Percentiles rank a stretch among this genome's conserved stretches.
These are phyloP conservation scores for Coemansia sp. DNA, from an alignment of 192 early-diverging fungal genomes.

Conservation along the genomic window DNA sequence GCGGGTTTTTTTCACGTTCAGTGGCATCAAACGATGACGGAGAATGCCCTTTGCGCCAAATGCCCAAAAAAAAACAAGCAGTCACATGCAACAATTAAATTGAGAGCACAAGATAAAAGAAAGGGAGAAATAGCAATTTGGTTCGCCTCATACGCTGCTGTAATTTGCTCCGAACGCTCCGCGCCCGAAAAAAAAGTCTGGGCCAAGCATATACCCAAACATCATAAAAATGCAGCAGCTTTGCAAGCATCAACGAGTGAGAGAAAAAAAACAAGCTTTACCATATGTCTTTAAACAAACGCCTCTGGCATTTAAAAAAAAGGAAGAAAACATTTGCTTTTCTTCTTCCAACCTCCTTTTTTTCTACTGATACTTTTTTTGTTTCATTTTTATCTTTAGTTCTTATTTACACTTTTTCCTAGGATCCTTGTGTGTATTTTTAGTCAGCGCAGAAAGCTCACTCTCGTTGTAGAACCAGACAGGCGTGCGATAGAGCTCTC, in stretches of 20 bases:
- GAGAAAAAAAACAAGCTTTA: too few species aligned
- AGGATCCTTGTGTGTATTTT: neutral
- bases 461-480: neutral
- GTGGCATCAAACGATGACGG: neutral
- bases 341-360: neutral
- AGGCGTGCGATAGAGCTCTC: too few species aligned
- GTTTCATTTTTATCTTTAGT: neutral
- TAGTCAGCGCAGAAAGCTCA: neutral
- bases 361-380: slow-evolving; percentile 9
- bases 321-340: too few species aligned
- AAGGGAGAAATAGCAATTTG: neutral
- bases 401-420: neutral
- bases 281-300: too few species aligned
- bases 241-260: too few species aligned
- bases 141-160: neutral
- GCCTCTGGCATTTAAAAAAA: too few species aligned
- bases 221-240: too few species aligned
- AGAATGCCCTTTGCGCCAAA: neutral
- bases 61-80: neutral
- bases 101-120: neutral
- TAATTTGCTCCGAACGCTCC: neutral
- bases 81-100: neutral
- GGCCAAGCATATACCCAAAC: too few species aligned
- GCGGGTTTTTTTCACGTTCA: neutral
- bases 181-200: too few species aligned